Evolutionary conservation across 192 early-diverging fungal species (phyloP).

Genomic region (Linnemannia zychae): DNA sequence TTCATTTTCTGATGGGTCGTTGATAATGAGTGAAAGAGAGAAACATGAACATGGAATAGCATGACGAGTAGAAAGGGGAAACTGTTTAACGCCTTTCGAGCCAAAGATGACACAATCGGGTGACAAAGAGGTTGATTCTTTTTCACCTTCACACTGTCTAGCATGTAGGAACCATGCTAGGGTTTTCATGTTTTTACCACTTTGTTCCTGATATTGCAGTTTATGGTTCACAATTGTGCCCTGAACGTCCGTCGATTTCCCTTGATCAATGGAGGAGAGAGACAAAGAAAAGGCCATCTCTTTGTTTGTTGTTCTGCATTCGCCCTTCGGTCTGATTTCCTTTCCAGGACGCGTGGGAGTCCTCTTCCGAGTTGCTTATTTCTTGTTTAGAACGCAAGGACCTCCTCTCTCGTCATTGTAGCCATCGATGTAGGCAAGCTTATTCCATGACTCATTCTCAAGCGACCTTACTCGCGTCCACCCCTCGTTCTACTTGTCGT

Average conservation of each 20-base stretch:
- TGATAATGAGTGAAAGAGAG: not conserved
- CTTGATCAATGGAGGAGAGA: not conserved
- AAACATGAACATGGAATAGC: not conserved
- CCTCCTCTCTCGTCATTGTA: not conserved
- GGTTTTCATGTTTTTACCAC: too few relatives aligned
- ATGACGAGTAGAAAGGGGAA: not conserved
- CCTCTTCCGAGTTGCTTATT: not conserved
- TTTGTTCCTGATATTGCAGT: not conserved
- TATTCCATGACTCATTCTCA: not conserved
- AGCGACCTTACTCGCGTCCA: too few relatives aligned
- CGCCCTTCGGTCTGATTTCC: not conserved
- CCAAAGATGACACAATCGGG: not conserved
- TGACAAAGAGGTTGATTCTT: too few relatives aligned
- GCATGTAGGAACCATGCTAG: too few relatives aligned
- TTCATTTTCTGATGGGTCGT: not conserved
- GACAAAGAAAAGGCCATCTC: not conserved
- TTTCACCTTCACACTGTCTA: too few relatives aligned
- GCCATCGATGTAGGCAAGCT: not conserved
- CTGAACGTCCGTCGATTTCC: not conserved
- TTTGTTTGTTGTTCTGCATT: not conserved
- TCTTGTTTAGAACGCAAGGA: not conserved
- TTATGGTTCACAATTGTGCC: not conserved
- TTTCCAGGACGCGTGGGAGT: slow-evolving; percentile 3
- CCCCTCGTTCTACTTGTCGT: too few relatives aligned
- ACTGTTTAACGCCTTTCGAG: not conserved